Percentiles rank a stretch among this genome's conserved stretches.
Conservation (phyloP, 768 basidiomycete genomes). For the Pulveroboletus sp. region DNA sequence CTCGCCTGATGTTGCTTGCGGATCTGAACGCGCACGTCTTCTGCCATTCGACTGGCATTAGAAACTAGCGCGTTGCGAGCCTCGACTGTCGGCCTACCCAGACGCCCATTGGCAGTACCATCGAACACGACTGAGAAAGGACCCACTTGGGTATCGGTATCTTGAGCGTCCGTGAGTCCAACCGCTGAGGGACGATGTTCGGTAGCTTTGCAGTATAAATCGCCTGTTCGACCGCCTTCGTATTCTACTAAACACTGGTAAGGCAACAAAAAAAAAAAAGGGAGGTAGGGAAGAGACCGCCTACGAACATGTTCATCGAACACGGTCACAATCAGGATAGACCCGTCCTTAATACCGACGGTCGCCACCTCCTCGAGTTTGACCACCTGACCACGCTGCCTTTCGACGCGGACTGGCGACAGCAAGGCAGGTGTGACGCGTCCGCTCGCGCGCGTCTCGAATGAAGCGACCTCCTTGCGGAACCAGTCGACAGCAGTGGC, state of each 20-base stretch:
- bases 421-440: constrained; percentile 72
- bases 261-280: constrained; percentile 2
- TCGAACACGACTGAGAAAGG: neutral
- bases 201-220: constrained; percentile 74
- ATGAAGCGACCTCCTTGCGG: constrained; percentile 67
- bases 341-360: constrained; percentile 75
- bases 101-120: neutral
- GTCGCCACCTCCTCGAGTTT: constrained; percentile 72
- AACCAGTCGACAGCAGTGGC: constrained; percentile 61
- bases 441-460: constrained; percentile 69
- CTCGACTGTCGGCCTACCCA: constrained; percentile 68
- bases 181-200: constrained; percentile 63
- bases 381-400: constrained; percentile 36
- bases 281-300: constrained; percentile 3
- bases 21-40: constrained; percentile 71
- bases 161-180: constrained; percentile 67
- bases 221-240: constrained; percentile 71
- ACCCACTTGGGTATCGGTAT: constrained; percentile 76
- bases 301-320: constrained; percentile 71
- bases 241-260: constrained; percentile 46
- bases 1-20: constrained; percentile 65
- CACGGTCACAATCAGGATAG: constrained; percentile 64
- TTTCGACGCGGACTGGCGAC: constrained; percentile 57
- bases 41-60: constrained; percentile 58
- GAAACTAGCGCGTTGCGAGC: constrained; percentile 53